Evolutionary conservation across 345 rosid genomes (phyloP).

Genomic region (Aquilaria malaccensis): DNA sequence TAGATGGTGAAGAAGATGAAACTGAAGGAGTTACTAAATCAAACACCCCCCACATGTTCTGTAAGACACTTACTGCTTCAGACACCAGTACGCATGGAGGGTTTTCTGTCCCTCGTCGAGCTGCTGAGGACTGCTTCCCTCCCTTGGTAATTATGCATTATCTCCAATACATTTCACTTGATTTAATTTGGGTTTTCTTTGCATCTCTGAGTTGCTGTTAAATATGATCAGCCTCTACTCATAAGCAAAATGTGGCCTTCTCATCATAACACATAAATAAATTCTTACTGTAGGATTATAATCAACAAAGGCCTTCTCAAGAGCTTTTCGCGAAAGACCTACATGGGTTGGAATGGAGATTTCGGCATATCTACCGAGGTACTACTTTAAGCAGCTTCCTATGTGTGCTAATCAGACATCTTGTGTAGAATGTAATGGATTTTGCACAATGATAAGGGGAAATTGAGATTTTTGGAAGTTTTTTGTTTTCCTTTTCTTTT

Average conservation of each 20-base stretch:
- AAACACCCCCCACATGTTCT: slow-evolving; percentile 90
- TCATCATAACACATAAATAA: slow-evolving; percentile 4
- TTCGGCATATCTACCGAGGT: slow-evolving; percentile 96
- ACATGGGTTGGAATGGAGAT: slow-evolving; percentile 93
- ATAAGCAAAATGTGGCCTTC: not conserved
- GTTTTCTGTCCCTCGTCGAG: slow-evolving; percentile 97
- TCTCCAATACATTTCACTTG: not conserved
- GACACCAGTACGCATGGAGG: slow-evolving; percentile 99
- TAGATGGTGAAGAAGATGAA: slow-evolving; percentile 64
- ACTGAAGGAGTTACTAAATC: slow-evolving; percentile 50
- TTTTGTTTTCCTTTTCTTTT: not conserved
- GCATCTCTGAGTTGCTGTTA: not conserved
- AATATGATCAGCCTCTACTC: too few relatives aligned
- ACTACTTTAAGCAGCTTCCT: slow-evolving; percentile 6
- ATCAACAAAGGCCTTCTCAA: slow-evolving; percentile 93
- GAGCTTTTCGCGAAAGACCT: slow-evolving; percentile 97
- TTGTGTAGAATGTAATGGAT: not conserved
- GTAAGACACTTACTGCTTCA: slow-evolving; percentile 98
- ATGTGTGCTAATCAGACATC: not conserved
- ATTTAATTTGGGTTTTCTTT: not conserved
- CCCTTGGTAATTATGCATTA: slow-evolving; percentile 58
- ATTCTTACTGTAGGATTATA: slow-evolving; percentile 61
- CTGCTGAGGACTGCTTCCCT: slow-evolving; percentile 99
- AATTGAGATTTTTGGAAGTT: not conserved
- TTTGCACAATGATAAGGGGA: too few relatives aligned